These are phyloP conservation scores for Sporothrix pseudoabietina DNA, from an alignment of 2,329 filamentous ascomycete genomes.

Conservation along the genomic window DNA sequence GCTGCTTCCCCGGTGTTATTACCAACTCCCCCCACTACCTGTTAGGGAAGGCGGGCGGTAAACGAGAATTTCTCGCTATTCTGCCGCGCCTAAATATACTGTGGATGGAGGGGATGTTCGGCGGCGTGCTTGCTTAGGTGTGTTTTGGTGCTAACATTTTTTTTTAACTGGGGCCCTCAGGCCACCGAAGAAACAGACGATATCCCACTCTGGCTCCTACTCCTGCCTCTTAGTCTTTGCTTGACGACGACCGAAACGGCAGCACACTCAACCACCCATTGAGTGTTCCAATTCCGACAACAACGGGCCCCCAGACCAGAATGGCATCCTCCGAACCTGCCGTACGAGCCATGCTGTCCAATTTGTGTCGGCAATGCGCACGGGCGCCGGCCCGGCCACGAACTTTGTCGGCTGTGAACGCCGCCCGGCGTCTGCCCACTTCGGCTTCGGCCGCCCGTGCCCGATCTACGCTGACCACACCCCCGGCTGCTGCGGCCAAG, in stretches of 20 bases:
- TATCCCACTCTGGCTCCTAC: neutral
- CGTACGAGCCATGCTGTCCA: constrained; percentile 36
- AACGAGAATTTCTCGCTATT: constrained; percentile 20
- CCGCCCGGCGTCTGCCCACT: constrained; percentile 1
- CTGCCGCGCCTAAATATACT: constrained; percentile 25
- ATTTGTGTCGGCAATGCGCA: constrained; percentile 37
- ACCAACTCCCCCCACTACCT: neutral
- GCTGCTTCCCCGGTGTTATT: constrained; percentile 1
- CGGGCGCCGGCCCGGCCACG: constrained; percentile 28
- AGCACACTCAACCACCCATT: neutral
- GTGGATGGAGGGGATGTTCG: constrained; percentile 22
- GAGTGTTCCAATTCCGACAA: constrained; percentile 15
- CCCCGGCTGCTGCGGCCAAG: neutral
- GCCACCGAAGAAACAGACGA: constrained; percentile 27
- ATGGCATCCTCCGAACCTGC: constrained; percentile 35
- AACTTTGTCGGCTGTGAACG: constrained; percentile 12
- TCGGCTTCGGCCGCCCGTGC: constrained; percentile 16
- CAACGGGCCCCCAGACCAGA: neutral
- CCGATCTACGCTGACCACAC: constrained; percentile 16
- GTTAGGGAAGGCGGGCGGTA: constrained; percentile 24
- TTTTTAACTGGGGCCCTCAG: constrained; percentile 30
- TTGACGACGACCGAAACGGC: neutral
- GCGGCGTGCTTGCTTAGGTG: neutral
- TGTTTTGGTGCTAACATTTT: constrained; percentile 28
- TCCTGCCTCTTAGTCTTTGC: neutral